Base-by-base conservation (phyloP, 495 filamentous ascomycete species). In the Neurospora sp. region DNA sequence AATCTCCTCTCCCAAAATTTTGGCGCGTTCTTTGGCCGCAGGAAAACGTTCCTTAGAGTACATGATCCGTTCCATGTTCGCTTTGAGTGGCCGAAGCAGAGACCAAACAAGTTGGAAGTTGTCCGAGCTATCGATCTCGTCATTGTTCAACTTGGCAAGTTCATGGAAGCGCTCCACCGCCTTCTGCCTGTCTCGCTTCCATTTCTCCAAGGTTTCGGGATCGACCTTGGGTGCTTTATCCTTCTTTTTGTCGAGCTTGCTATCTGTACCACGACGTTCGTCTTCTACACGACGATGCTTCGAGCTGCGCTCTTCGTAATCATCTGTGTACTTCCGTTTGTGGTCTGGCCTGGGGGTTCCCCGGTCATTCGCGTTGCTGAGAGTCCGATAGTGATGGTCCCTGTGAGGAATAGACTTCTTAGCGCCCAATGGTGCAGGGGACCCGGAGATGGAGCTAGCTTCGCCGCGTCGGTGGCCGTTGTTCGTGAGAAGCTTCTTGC, bases 401-500 rank as follows among this genome's bases (percentile, higher is more conserved):
- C 81, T 79, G 74, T 84, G 78, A 70, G 83, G 79, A 42, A 81
- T 81, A 0, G 79, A 69, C 71, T 84, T 85, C 76, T 82, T 84
- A 0, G 77, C 78, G 72, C 82, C 78, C 42, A 78, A 78, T 7
- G 87, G 87, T n/a, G 85, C 88, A n/a, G 87, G 87, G 9, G 88
- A 90, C 4, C 85, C 88, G 4, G 87, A 88, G 9, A 85, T 80
- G n/a, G 88, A 89, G 42, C 83, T 81, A 42, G 83, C 80, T 40
- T 85, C 83, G 53, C 83, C 81, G 22, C 85, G 85, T 48, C 82
- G 87, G 76, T 83, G 82, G 68, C 86, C 87, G 75, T 87, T 89
- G 71, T 81, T 79, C 7, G 53, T 65, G 71, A 81, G 78, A 53
- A 92, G 90, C 80, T 93, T 93, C 79, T 92, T 93, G 82, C 94